Evolutionary conservation across 163 green algal species (phyloP).

Genomic region (Scenedesmus sp.): DNA sequence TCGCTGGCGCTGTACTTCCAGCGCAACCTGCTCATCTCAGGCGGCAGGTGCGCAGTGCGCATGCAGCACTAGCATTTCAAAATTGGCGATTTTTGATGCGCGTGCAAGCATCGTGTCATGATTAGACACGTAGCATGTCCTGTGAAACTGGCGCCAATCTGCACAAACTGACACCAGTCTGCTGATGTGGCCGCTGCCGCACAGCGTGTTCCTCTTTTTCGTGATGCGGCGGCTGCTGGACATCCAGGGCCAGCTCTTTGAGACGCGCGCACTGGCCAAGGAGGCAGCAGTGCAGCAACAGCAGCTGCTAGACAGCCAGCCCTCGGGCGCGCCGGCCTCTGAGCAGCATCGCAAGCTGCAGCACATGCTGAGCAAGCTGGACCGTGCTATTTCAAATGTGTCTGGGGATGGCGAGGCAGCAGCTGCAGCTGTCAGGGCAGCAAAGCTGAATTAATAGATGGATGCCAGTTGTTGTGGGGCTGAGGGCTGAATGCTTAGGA

Average conservation of each 20-base stretch:
- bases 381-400: neutral
- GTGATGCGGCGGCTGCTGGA: constrained; percentile 50
- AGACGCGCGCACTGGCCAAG: constrained; percentile 23
- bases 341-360: constrained; percentile 31
- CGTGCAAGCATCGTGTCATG: no score
- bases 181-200: neutral
- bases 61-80: neutral
- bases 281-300: constrained; percentile 39
- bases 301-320: constrained; percentile 16
- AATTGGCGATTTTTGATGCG: no score
- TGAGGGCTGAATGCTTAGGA: no score
- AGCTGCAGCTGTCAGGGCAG: neutral
- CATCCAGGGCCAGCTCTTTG: constrained; percentile 47
- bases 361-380: constrained; percentile 28
- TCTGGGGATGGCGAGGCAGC: neutral
- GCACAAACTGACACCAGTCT: neutral
- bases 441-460: neutral
- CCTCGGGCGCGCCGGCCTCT: neutral
- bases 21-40: constrained; percentile 46
- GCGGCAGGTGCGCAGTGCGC: constrained; percentile 6
- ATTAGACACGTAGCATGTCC: neutral
- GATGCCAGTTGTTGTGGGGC: neutral
- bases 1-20: constrained; percentile 39
- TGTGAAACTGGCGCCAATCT: neutral
- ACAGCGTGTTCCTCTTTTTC: constrained; percentile 50